A percentile compares a stretch with the other conserved stretches of the same genome.
These are phyloP conservation scores for Leucocoprinus birnbaumii DNA, from an alignment of 768 basidiomycete species.

Conservation along the genomic window DNA sequence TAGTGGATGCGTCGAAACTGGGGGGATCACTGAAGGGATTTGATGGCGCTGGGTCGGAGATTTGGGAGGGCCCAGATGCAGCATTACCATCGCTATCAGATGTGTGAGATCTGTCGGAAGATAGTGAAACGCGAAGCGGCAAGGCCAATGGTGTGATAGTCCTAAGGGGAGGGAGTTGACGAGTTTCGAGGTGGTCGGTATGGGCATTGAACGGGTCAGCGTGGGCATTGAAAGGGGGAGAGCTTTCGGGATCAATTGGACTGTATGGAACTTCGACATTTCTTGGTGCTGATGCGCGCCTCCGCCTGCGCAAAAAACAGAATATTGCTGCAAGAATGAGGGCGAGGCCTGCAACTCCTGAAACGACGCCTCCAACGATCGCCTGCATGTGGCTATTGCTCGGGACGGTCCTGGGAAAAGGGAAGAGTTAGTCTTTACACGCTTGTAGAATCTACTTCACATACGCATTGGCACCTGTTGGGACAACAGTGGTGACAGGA, in stretches of 20 bases:
- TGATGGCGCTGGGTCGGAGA: background rate
- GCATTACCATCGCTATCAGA: background rate
- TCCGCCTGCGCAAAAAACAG: constrained; percentile 5
- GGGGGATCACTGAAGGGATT: background rate
- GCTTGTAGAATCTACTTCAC: background rate
- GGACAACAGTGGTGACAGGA: background rate
- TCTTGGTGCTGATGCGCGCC: background rate
- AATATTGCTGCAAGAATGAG: background rate
- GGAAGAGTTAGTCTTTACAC: background rate
- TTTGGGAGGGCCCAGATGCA: background rate
- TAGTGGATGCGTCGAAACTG: background rate
- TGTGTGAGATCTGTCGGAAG: background rate
- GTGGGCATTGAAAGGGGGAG: background rate
- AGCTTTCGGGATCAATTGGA: background rate
- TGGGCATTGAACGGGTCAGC: too few relatives aligned
- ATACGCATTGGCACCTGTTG: background rate
- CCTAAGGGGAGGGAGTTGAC: background rate
- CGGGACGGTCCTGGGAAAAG: background rate
- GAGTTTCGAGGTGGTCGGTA: background rate
- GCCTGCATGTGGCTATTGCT: background rate
- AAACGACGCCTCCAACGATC: constrained; percentile 6
- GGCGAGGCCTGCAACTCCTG: background rate
- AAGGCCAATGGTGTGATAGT: background rate
- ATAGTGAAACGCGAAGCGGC: background rate
- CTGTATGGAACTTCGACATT: background rate